Base-by-base conservation (phyloP, 208 protist species). In the Crithidia bombi region DNA sequence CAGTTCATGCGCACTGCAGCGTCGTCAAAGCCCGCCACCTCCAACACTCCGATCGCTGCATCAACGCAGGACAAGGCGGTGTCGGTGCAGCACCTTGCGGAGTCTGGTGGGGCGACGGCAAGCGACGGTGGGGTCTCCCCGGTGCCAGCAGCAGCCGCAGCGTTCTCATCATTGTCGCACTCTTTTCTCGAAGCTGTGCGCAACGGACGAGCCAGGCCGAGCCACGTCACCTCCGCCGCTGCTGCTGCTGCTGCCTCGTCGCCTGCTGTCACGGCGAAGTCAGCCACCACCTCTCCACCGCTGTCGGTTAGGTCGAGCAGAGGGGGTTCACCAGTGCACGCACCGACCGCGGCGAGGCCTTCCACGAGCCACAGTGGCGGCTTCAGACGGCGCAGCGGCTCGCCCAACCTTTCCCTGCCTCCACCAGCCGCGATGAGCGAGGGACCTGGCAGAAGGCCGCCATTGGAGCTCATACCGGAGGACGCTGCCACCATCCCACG, bases 401-500 rank as follows among this genome's bases (percentile, higher is more conserved):
- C 58, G 3, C 58, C 58, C 15, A 52, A 51, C 21, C 46, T 7
- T 21, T 1, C 21, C 1, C 1, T 2, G 1, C 19, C 41, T 14
- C 43, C 43, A 23, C 43, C 58, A 5, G 43, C 46, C 2, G 46
- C 33, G 7, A 5, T 3, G 23, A 23, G 30, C 19, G 59, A 21
- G 1, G 59, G 39, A 19, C 0, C 1, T 30, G n/a, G 14, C 25
- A 4, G 23, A 9, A 17, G 61, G 23, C 15, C 12, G 14, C 47
- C 35, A 4, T 63, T 87, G 44, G 85, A 81, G 57, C 72, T 88
- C 32, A 59, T 90, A 28, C 86, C 86, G 2, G 67, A 57, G 10
- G 78, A 87, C 47, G 50, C 63, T 1, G 39, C 61, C 5, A 55
- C 50, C 32, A 61, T 85, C n/a, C 73, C 76, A 12, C 41, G 74